These are phyloP conservation scores for Tinospora cordifolia DNA, from an alignment of 164 flowering plant species.

Conservation along the genomic window DNA sequence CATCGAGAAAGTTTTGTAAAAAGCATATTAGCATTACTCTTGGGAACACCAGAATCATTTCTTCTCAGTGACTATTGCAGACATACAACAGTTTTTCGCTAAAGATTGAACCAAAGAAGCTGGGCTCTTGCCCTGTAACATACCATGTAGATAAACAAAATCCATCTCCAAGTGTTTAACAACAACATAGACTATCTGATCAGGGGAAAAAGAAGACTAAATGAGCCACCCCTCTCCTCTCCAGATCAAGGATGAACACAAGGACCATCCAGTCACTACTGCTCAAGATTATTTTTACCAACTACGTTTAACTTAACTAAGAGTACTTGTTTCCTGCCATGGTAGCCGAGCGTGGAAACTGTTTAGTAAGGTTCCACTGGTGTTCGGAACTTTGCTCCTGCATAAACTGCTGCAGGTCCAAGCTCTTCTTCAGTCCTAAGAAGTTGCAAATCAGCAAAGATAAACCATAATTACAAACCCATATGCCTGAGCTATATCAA, in stretches of 20 bases:
- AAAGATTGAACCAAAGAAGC: too few relatives aligned
- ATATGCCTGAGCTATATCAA: neutral
- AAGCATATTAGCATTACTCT: too few relatives aligned
- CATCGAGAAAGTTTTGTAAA: too few relatives aligned
- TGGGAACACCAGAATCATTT: too few relatives aligned
- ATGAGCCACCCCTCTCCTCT: neutral
- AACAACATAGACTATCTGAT: neutral
- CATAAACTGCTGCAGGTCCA: slow-evolving; percentile 45
- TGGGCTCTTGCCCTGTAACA: too few relatives aligned
- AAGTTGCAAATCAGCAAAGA: slow-evolving; percentile 26
- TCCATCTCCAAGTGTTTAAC: neutral
- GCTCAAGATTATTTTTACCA: neutral
- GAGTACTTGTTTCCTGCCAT: neutral
- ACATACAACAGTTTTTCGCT: too few relatives aligned
- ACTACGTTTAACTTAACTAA: neutral
- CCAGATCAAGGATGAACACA: neutral
- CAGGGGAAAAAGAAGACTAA: neutral
- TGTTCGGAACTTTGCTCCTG: slow-evolving; percentile 44
- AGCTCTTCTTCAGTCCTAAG: slow-evolving; percentile 56
- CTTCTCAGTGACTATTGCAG: too few relatives aligned
- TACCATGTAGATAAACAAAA: neutral
- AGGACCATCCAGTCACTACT: neutral
- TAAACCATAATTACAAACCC: neutral
- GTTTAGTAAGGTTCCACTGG: slow-evolving; percentile 51
- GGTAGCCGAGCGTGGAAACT: neutral